Conservation (phyloP, 192 early-diverging fungal genomes). For the Glomus cerebriforme region DNA sequence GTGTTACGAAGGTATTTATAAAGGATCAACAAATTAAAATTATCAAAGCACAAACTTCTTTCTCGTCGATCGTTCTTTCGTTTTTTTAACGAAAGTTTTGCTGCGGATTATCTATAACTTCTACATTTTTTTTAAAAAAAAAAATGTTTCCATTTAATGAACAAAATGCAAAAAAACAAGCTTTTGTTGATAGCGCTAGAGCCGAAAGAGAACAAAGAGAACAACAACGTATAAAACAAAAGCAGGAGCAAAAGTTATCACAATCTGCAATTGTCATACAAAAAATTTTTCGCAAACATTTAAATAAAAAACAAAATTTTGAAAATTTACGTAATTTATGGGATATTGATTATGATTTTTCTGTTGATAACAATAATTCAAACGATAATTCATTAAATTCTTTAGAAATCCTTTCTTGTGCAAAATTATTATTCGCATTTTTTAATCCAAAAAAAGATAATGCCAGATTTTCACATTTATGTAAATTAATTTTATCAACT, state of each 20-base stretch:
- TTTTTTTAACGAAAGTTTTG: too few relatives aligned
- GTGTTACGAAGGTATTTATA: too few relatives aligned
- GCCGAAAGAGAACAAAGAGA: slow-evolving; percentile 17
- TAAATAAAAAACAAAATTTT: not conserved
- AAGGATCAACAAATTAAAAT: too few relatives aligned
- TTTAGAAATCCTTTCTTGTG: not conserved
- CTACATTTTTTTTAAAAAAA: not conserved
- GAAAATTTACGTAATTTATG: not conserved
- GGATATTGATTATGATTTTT: not conserved
- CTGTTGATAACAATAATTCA: not conserved
- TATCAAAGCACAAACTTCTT: too few relatives aligned
- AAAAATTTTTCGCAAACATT: not conserved
- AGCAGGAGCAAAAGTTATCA: not conserved
- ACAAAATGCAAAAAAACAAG: slow-evolving; percentile 5
- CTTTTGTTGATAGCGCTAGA: slow-evolving; percentile 2
- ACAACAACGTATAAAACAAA: slow-evolving; percentile 1
- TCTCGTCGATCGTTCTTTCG: too few relatives aligned
- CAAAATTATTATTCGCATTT: slow-evolving; percentile 1
- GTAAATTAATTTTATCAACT: slow-evolving; percentile 18
- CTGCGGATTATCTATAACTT: too few relatives aligned
- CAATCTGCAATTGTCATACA: not conserved
- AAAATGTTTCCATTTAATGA: slow-evolving; percentile 12
- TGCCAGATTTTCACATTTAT: slow-evolving; percentile 7
- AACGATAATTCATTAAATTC: not conserved
- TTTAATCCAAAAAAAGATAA: slow-evolving; percentile 10